Evolutionary conservation across 345 rosid genomes (phyloP), one percentile per base, ranked within the genome.

Genomic region (Syzygium grande): DNA sequence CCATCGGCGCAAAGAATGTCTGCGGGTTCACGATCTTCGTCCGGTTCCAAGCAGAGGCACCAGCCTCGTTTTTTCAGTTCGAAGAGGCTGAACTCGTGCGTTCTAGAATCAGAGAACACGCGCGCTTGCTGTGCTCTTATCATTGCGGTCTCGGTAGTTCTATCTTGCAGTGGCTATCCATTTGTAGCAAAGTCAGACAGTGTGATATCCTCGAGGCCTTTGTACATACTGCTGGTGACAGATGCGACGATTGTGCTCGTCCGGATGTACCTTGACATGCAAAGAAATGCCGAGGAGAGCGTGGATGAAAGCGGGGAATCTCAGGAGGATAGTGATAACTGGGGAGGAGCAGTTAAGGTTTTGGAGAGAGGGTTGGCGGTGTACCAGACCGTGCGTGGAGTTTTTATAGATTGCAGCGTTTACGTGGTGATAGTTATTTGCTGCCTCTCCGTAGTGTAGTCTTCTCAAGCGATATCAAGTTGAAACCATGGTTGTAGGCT

Each of bases 351-450:
- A 7, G 92, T 94, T 86, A 92, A 89, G 90, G 89, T 97, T 61
- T 56, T 96, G 91, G 99, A 97, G 90, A 93, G 96, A 92, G 95
- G 99, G 52, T 89, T 95, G 91, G 94, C 92, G 23, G 86, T 87
- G 53, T 96, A 95, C 89, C 95, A 92, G 91, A 91, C 90, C 12
- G 55, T 91, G 25, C 93, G 97, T 38, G 98, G 92, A n/a, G 54
- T 95, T 84, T 95, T 95, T 87, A 96, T 93, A 84, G 99, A 94
- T 90, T 93, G 92, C 94, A 94, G 98, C 90, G 89, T 96, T 87
- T 96, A 96, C 89, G 85, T 92, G 80, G 95, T 93, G 79, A 91
- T 95, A 55, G 94, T 95, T 56, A 88, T 92, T 85, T 94, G 94
- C 86, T 91, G 93, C 65, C 90, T 93, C 65, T 87, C 90, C 91